These are phyloP conservation scores for Stachybotrys echinatus DNA, from an alignment of 2,329 filamentous ascomycete genomes.

Conservation along the genomic window DNA sequence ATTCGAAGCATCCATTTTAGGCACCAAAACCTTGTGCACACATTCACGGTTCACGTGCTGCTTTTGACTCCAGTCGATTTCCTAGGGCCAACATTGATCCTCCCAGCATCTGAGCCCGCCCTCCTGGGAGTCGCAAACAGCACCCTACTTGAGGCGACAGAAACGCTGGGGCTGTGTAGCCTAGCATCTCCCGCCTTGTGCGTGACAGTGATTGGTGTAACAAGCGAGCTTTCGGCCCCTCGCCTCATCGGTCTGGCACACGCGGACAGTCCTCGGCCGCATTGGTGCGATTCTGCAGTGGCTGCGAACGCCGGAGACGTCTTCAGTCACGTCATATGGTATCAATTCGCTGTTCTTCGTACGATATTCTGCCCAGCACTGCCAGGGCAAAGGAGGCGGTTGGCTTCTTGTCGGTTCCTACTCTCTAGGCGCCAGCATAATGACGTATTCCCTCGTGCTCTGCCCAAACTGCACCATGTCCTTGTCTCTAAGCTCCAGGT, in stretches of 20 bases:
- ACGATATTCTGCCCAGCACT: too few relatives aligned
- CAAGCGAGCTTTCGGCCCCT: not conserved
- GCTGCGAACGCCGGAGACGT: not conserved
- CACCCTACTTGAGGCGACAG: not conserved
- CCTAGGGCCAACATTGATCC: too few relatives aligned
- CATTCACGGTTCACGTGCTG: too few relatives aligned
- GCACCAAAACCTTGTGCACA: too few relatives aligned
- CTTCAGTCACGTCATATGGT: not conserved
- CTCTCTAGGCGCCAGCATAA: slow-evolving; percentile 66
- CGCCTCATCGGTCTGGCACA: not conserved
- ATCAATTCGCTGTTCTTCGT: not conserved
- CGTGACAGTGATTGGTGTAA: not conserved
- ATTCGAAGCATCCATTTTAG: too few relatives aligned
- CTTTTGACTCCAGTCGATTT: too few relatives aligned
- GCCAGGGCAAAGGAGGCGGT: too few relatives aligned
- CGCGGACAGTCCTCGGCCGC: not conserved
- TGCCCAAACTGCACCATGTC: slow-evolving; percentile 86
- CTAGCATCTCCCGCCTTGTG: not conserved
- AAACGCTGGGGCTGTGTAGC: not conserved
- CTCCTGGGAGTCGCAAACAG: not conserved
- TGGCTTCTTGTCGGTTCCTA: too few relatives aligned
- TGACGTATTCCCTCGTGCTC: slow-evolving; percentile 89
- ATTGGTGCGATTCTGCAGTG: not conserved
- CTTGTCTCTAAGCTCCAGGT: slow-evolving; percentile 80
- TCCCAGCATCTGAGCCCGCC: too few relatives aligned